Evolutionary conservation across 306 rosid species (phyloP), one percentile per base, ranked within the genome.

Genomic region (Cicer yamashitae): DNA sequence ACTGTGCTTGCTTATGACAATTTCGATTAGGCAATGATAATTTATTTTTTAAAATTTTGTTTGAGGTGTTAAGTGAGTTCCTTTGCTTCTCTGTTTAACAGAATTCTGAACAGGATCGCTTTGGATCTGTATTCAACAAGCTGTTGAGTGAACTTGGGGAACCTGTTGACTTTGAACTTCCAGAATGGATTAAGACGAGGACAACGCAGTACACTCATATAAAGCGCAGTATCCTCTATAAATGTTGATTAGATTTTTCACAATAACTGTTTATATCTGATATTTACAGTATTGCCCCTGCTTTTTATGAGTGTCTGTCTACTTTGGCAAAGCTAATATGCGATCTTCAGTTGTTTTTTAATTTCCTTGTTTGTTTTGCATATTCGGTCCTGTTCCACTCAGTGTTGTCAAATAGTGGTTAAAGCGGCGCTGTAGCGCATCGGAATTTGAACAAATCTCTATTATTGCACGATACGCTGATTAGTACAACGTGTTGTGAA

Each of bases 151-250:
- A 89, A 85, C 79, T 90, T 68, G 88, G 88, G 70, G 87, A 78
- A 82, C 91, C 94, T 47, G 93, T 85, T 44, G 98, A 94, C 74
- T 94, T 94, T 81, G 89, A 90, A 66, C 97, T 94, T 82, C 98
- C 98, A 18, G 91, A 87, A 15, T 90, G 88, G 88, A 71, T 88
- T 59, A 93, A 90, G 54, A 83, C 80, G 53, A 94, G 86, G 70
- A 81, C 94, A 13, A 63, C 80, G 77, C 85, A 82, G 39, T 94
- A 88, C 84, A 87, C 78, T 60, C 90, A 82, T 68, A 91, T 94
- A 39, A 94, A 84, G 79, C 96, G 98, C 82, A 94, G 98, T 94
- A 94, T 94, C 97, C 98, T 94, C 83, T 65, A 6, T 7, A 67
- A 65, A 8, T 70, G 43, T 38, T 40, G 3, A 69, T 76, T 46